A percentile compares a stretch with the other conserved stretches of the same genome.
Evolutionary conservation across 768 basidiomycete genomes (phyloP).

Genomic region (Gyrodon lividus): DNA sequence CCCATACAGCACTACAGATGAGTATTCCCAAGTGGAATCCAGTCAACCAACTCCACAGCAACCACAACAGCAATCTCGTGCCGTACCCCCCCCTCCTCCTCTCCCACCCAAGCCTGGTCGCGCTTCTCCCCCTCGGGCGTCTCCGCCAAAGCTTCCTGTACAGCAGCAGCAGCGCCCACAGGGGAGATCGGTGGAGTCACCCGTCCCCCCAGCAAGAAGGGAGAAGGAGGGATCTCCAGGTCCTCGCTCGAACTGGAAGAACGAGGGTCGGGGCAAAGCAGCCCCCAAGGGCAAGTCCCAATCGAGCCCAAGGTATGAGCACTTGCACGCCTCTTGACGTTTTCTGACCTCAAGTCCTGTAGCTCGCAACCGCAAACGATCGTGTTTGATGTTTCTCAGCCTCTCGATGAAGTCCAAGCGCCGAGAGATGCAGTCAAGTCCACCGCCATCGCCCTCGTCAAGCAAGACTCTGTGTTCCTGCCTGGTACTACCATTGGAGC

Average conservation of each 20-base stretch:
- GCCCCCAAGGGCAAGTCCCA: slow-evolving; percentile 44
- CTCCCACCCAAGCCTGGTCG: slow-evolving; percentile 58
- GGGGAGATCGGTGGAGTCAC: slow-evolving; percentile 50
- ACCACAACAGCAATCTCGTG: slow-evolving; percentile 34
- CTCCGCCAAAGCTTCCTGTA: slow-evolving; percentile 61
- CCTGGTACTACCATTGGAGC: slow-evolving; percentile 88
- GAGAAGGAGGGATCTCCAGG: slow-evolving; percentile 75
- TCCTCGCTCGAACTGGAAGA: slow-evolving; percentile 46
- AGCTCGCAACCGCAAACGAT: slow-evolving; percentile 69
- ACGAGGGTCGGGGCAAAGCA: slow-evolving; percentile 38
- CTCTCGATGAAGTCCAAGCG: slow-evolving; percentile 74
- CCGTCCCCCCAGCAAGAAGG: slow-evolving; percentile 40
- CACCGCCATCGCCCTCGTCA: slow-evolving; percentile 87
- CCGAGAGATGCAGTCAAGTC: slow-evolving; percentile 76
- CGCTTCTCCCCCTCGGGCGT: slow-evolving; percentile 55
- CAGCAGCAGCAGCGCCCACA: slow-evolving; percentile 44
- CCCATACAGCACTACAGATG: slow-evolving; percentile 40
- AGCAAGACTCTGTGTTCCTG: slow-evolving; percentile 80
- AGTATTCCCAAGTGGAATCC: slow-evolving; percentile 45
- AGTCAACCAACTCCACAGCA: slow-evolving; percentile 22
- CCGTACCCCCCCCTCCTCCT: slow-evolving; percentile 54
- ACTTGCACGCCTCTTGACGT: not conserved
- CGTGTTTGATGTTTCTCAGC: slow-evolving; percentile 71
- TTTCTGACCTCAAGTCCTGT: slow-evolving; percentile 4
- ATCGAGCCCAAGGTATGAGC: slow-evolving; percentile 56